Evolutionary conservation across 2,329 filamentous ascomycete genomes (phyloP), one percentile per base, ranked within the genome.

Genomic region (Curvularia hawaiiensis): DNA sequence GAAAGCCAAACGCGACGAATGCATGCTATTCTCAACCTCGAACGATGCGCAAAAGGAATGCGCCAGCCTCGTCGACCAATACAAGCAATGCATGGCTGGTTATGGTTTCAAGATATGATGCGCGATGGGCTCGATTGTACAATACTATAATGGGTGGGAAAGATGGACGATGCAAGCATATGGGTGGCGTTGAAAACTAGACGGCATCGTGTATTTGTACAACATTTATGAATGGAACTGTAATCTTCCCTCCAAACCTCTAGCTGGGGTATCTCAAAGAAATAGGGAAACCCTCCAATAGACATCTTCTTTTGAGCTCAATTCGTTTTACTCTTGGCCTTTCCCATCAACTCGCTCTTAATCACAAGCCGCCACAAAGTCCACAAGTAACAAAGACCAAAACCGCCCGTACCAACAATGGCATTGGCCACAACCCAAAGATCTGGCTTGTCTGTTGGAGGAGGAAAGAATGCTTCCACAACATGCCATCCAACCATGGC

Each of bases 11-110:
- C 91, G 95, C 63, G 95, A 99, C 80, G 93, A 99, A 79, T 99
- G 95, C 83, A 98, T 99, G 94, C 90, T 99, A 55, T 97, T 98
- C 82, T 96, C 92, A 54, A 92, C 86, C 62, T 84, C 90, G 60
- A 84, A 88, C 72, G 90, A 97, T 74, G 91, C 95, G 39, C 85
- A 91, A 69, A 84, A 86, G 72, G 92, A 96, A 71, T 99, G 95
- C 84, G 85, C 88, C 77, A 85, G 88, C 50, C 84, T 91, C 61
- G 90, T 99, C 63, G 86, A 91, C 28, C 88, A 91, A 74, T 99
- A 99, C 82, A 89, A 88, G 80, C 87, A 80, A 67, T 99, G 95
- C 78, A 98, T 99, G 95, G 87, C 88, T 56, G 90, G 92, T 11
- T 98, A 90, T 72, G 95, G 95, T 16, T 99, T 96, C 82, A 89